phyloP scores from a whole-genome alignment of 108 stramenopile genomes.

The Fragilariopsis cylindrus region DNA sequence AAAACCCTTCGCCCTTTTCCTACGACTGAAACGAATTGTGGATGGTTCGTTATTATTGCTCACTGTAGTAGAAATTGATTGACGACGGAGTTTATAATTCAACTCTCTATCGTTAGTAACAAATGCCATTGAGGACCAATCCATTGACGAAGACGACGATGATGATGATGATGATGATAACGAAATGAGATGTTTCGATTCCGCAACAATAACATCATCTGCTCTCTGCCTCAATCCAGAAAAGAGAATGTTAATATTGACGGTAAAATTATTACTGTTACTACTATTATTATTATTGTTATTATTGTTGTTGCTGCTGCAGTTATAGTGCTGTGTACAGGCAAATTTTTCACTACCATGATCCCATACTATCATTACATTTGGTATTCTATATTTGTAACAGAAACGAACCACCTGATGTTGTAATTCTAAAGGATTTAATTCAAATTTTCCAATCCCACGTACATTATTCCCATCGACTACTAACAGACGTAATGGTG shows the following conservation, averaged over 20 bases:
- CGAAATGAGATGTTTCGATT: constrained; percentile 16
- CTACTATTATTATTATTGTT: background rate
- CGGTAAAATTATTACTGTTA: background rate
- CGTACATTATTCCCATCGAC: constrained; percentile 37
- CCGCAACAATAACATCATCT: constrained; percentile 28
- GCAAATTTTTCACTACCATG: constrained; percentile 23
- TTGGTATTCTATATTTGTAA: constrained; percentile 14
- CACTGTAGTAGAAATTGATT: background rate
- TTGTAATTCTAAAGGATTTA: constrained; percentile 24
- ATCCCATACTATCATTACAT: constrained; percentile 27
- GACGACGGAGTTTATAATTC: constrained; percentile 9
- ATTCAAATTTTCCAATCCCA: constrained; percentile 33
- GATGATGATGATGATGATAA: background rate
- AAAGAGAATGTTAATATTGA: constrained; percentile 19
- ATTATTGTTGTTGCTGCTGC: background rate
- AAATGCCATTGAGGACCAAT: constrained; percentile 23
- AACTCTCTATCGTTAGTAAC: constrained; percentile 27
- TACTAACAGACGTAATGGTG: background rate
- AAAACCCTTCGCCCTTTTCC: background rate
- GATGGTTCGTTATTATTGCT: background rate
- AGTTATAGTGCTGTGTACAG: background rate
- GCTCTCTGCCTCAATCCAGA: constrained; percentile 25
- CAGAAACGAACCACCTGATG: constrained; percentile 16
- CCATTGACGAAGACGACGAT: background rate
- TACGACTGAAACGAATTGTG: background rate